Base-by-base conservation (phyloP, 2,329 filamentous ascomycete species). In the Exserohilum rostratum region DNA sequence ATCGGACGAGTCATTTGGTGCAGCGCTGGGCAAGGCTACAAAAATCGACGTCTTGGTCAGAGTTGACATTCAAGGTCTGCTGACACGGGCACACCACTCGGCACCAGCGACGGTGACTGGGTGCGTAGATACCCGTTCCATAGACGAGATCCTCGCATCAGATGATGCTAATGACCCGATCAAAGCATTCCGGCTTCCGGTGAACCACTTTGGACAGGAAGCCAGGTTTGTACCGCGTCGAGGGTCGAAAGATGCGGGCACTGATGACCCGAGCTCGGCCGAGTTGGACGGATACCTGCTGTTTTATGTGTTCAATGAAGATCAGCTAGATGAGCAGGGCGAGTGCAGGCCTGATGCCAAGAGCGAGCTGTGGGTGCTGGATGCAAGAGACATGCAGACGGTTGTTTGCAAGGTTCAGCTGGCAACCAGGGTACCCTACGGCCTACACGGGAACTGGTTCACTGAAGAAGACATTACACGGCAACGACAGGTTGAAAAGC, bases 241-340 rank as follows among this genome's bases (percentile, higher is more conserved):
- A 31, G 18, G 47, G 22, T 73, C 46, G 6, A 38, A 46, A 10
- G 37, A 43, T 20, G 52, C 29, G 11, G 38, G 39, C 35, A 30
- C 27, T 3, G 38, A 47, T 7, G 51, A 53, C 6, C 54, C 37
- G 1, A 50, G 42, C 13, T 44, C 53, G 9, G 34, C 46, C 2
- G 88, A 90, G 67, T 87, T 90, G 61, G 85, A 87, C 58, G 88
- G 88, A 0, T 90, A 82, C 73, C 75, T 90, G 0, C 74, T 90
- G 4, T 87, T 85, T 40, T 90, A 89, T 60, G 86, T 87, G 1
- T 90, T 90, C 57, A 85, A 90, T 58, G 88, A 90, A 62, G 77
- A 79, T 1, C 87, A 90, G 66, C 75, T 90, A 0, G 78, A 85
- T n/a, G 66, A 72, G 1, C 51, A 73, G 0, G 84, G 82, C 0